Base-by-base conservation (phyloP, 805 yeast genomes). In the Candida cerambycidarum region DNA sequence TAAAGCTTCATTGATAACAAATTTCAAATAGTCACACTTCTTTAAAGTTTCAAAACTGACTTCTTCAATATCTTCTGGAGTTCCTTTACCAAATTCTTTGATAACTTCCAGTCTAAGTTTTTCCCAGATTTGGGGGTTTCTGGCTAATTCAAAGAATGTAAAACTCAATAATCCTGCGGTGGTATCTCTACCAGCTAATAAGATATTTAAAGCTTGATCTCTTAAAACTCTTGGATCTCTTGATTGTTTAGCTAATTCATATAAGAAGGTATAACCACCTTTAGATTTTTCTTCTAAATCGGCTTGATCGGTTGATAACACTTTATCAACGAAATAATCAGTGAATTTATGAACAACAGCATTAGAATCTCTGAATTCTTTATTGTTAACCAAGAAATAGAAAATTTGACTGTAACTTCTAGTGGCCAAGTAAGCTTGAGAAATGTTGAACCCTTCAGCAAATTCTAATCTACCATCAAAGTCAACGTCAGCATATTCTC, bases 181-280 rank as follows among this genome's bases (percentile, higher is more conserved):
- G 34, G 81, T 76, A 51, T 77, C 81, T 52, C 82, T 65, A 23
- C 80, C 80, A 13, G 82, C 82, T 16, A 76, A 56, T 43, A 76
- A 62, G 43, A 77, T 69, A 52, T 74, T 76, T 55, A 76, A 61
- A 31, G 74, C 62, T 57, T 77, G 80, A 54, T 74, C 78, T 39
- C 80, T 63, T 45, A 76, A 69, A 13, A 67, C 64, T 40, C 46
- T 57, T 15, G 76, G 75, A 50, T 77, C 72, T 43, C 70, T 63
- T 12, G 79, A 74, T 54, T 73, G 73, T 55, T 70, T 69, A 38
- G 65, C 74, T 46, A 76, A 64, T 51, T 75, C 80, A 38, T 66
- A 63, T 43, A 77, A 65, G 56, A 76, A 75, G 10, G 73, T 67
- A 48, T 72, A 76, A 16, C 71, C 63, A 25, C 62, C 74, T 31